phyloP scores from a whole-genome alignment of 2,329 filamentous ascomycete genomes.

The Colletotrichum sidae region DNA sequence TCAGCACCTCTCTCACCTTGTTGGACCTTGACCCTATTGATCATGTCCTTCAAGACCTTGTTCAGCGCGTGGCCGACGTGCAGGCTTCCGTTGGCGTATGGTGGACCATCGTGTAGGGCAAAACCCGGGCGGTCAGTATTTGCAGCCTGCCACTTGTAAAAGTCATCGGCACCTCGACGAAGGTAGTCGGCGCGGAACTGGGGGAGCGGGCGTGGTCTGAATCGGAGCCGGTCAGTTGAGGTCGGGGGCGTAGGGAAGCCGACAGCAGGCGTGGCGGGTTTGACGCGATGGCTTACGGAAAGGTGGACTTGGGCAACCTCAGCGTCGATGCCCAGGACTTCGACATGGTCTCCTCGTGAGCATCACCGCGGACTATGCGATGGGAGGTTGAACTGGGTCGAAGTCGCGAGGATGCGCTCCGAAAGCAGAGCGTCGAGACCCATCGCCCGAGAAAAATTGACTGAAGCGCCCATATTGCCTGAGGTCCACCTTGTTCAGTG shows the following conservation, averaged over 20 bases:
- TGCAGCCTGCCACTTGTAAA: slow-evolving; percentile 87
- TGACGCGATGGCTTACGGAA: slow-evolving; percentile 65
- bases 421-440: neutral
- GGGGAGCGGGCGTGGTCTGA: slow-evolving; percentile 64
- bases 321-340: slow-evolving; percentile 81
- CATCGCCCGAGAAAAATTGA: neutral
- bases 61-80: slow-evolving; percentile 97
- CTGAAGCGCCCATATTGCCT: slow-evolving; percentile 3
- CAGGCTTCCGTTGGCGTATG: slow-evolving; percentile 92
- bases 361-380: slow-evolving; percentile 27
- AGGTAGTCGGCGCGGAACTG: slow-evolving; percentile 70
- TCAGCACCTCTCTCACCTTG: slow-evolving; percentile 59
- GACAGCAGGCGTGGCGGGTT: neutral
- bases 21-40: slow-evolving; percentile 83
- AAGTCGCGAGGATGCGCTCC: neutral
- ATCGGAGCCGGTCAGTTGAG: slow-evolving; percentile 29
- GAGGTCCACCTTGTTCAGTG: slow-evolving; percentile 5
- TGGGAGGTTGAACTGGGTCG: neutral
- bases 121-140: slow-evolving; percentile 72
- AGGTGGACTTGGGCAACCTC: slow-evolving; percentile 79
- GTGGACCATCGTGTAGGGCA: slow-evolving; percentile 92
- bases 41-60: slow-evolving; percentile 96
- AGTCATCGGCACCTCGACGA: slow-evolving; percentile 82
- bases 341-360: slow-evolving; percentile 48
- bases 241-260: slow-evolving; percentile 38